phyloP scores from a whole-genome alignment of 345 rosid species.

The Cochlearia excelsa region DNA sequence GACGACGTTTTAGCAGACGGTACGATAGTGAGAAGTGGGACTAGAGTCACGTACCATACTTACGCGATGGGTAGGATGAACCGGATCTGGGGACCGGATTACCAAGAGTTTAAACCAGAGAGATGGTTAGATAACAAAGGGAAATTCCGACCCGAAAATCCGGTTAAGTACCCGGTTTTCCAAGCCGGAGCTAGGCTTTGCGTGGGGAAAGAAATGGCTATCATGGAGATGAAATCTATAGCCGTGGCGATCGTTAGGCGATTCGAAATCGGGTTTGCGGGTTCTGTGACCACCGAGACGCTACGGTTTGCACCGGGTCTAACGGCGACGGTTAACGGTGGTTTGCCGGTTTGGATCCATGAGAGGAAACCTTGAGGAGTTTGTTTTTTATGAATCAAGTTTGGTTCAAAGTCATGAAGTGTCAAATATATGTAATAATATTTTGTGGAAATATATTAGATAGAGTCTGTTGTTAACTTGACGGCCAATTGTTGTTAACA shows the following conservation, averaged over 20 bases:
- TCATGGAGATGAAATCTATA: slow-evolving; percentile 59
- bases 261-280: slow-evolving; percentile 36
- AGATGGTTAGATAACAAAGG: slow-evolving; percentile 62
- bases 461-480: slow-evolving; percentile 20
- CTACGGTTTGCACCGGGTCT: slow-evolving; percentile 67
- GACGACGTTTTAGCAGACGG: slow-evolving; percentile 65
- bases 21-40: slow-evolving; percentile 52
- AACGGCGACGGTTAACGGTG: slow-evolving; percentile 73
- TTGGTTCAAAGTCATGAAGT: slow-evolving; percentile 13
- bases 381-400: not conserved
- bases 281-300: slow-evolving; percentile 1
- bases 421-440: slow-evolving; percentile 1
- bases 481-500: slow-evolving; percentile 31
- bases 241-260: slow-evolving; percentile 46
- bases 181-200: slow-evolving; percentile 74
- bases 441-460: not conserved
- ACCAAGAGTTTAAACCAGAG: slow-evolving; percentile 65
- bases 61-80: slow-evolving; percentile 77
- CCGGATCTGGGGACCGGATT: slow-evolving; percentile 67
- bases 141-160: slow-evolving; percentile 45
- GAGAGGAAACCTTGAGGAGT: slow-evolving; percentile 29
- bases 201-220: slow-evolving; percentile 76
- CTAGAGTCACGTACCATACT: slow-evolving; percentile 71
- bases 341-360: slow-evolving; percentile 53
- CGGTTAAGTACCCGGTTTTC: slow-evolving; percentile 65